Evolutionary conservation across 1,284 basidiomycete species (phyloP), one percentile per base, ranked within the genome.

Genomic region (Cutaneotrichosporon daszewskae): DNA sequence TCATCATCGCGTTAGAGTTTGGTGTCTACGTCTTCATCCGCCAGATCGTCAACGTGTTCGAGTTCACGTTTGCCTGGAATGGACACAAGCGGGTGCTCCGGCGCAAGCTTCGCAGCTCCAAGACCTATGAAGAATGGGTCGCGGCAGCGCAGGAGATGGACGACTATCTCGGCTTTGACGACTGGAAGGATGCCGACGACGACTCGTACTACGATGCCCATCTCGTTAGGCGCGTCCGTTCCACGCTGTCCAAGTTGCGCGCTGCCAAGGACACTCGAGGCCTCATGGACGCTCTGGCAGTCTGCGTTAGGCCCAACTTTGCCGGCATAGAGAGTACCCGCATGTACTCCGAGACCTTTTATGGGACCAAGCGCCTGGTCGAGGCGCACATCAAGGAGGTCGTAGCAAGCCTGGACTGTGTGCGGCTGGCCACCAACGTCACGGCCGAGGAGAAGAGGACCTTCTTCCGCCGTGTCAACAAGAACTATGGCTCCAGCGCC

Each of bases 281-380:
- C 0, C 78, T 95, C 37, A 79, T 94, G 43, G 89, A 87, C 12
- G 87, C 97, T 0, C 74, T 99, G 26, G 89, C 95, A 58, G 86
- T 91, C 1, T 97, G 90, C 60, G 77, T 97, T 33, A 78, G 91
- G 43, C 82, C 83, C 40, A 97, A 97, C 69, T 99, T 97, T 75
- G 95, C 88, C 9, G 95, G 90, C 0, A 83, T 89, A 1, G 94
- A 97, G 71, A 90, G 87, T 38, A 74, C 85, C 47, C 83, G 88
- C 58, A 73, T 96, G 42, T 96, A 96, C 65, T 89, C 86, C 66
- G 47, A 39, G 86, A 91, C 88, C 0, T 95, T 86, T 69, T 78
- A 83, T 43, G 88, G 89, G 0, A 90, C 88, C 0, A 96, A 96
- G 68, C 76, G 82, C 42, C 66, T 90, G 8, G 83, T 94, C 51